Base-by-base conservation (phyloP, 371 early-diverging fungal species). In the Sporodiniella umbellata region DNA sequence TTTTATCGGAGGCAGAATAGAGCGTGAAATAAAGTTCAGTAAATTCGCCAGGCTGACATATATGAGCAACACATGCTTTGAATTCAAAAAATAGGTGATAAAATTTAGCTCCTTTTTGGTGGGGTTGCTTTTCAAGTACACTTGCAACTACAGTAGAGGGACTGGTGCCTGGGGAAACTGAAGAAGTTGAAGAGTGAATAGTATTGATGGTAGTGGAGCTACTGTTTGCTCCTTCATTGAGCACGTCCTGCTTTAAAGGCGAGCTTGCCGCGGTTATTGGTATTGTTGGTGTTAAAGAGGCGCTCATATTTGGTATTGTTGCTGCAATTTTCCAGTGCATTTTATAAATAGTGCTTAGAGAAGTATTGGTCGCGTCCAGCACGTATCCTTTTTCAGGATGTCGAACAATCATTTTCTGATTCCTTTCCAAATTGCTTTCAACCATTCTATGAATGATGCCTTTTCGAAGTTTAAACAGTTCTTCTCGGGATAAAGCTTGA, bases 1-100 rank as follows among this genome's bases (percentile, higher is more conserved):
- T 66, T 2, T 43, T 48, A 25, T 82, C 81, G 0, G 57, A 43
- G 28, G 65, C 56, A 37, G 79, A 78, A 56, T 83, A 90, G 1
- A 90, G 53, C 7, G 79, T 68, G 60, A 88, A 87, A 15, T 76
- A 69, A 15, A 87, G 70, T 42, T 90, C 88, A 0, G 78, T 68
- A 19, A 57, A 72, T 54, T 84, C 84, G 1, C 85, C 85, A 17
- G 75, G 72, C 22, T 78, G 72, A 47, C 86, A 87, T 4, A 86
- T 80, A 22, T 80, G 75, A n/a, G 85, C 89, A 8, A 81, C 74
- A 56, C 80, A 86, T 0, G 84, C 81, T 43, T 80, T 81, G 3
- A 86, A 60, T 51, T 85, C 84, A 42, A 86, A 77, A 54, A 75
- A 79, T 14, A 79, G 31, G 45, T 82, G 80, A 45, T 78, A 60